These are phyloP conservation scores for Castanea crenata DNA, from an alignment of 306 rosid species.

Conservation along the genomic window DNA sequence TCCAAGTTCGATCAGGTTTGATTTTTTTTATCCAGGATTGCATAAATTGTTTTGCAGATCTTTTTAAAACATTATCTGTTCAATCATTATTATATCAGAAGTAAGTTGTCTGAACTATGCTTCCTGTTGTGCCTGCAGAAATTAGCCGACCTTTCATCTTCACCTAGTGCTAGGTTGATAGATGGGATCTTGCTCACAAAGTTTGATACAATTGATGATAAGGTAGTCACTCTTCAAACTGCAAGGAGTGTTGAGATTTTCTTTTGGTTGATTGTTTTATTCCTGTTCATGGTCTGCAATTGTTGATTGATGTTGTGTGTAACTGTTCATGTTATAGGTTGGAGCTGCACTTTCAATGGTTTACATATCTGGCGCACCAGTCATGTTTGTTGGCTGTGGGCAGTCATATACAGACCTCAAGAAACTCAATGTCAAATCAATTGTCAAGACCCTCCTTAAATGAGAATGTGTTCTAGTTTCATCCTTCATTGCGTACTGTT, in stretches of 20 bases:
- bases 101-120: background rate
- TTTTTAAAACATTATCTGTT: background rate
- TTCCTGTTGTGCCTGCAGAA: conserved; percentile 49
- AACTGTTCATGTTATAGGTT: conserved; percentile 47
- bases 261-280: background rate
- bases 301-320: background rate
- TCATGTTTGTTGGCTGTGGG: conserved; percentile 98
- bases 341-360: conserved; percentile 99
- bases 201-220: conserved; percentile 94
- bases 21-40: background rate
- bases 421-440: conserved; percentile 92
- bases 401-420: conserved; percentile 96
- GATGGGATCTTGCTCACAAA: conserved; percentile 98
- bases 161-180: conserved; percentile 65
- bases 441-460: conserved; percentile 85
- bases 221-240: conserved; percentile 48
- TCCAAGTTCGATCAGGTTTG: conserved; percentile 91
- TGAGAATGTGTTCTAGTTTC: conserved; percentile 30
- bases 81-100: background rate
- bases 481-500: conserved; percentile 14
- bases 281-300: background rate
- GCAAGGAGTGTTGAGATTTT: conserved; percentile 6
- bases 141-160: conserved; percentile 80
- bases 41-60: background rate
- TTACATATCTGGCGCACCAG: conserved; percentile 94